Evolutionary conservation across 2,329 filamentous ascomycete species (phyloP).

Genomic region (Aspergillus ibericus): DNA sequence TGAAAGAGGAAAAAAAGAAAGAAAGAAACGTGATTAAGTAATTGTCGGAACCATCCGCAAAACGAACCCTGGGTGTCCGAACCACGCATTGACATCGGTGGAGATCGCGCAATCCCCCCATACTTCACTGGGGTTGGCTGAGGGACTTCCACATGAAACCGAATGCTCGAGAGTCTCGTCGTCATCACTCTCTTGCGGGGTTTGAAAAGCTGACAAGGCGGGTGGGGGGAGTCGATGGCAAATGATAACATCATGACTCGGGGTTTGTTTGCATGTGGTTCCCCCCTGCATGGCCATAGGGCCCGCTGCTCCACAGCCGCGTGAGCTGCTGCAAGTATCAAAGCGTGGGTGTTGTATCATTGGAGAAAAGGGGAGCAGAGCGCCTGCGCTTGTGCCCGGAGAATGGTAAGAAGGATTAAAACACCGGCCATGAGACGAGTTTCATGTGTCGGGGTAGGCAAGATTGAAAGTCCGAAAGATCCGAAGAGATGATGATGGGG

Average conservation of each 20-base stretch:
- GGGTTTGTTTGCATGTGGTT: slow-evolving; percentile 7
- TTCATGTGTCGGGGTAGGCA: neutral
- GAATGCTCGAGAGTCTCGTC: slow-evolving; percentile 12
- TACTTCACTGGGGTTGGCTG: slow-evolving; percentile 3
- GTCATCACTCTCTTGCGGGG: slow-evolving; percentile 18
- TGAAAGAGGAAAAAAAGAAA: slow-evolving; percentile 11
- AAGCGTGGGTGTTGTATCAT: no score
- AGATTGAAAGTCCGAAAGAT: slow-evolving; percentile 10
- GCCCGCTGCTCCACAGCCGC: slow-evolving; percentile 11
- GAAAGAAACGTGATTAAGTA: slow-evolving; percentile 10
- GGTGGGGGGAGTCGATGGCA: neutral
- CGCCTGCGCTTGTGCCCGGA: slow-evolving; percentile 18
- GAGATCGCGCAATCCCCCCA: slow-evolving; percentile 7
- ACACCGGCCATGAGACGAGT: neutral
- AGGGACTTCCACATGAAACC: slow-evolving; percentile 12
- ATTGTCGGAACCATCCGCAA: slow-evolving; percentile 5
- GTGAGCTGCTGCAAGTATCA: slow-evolving; percentile 12
- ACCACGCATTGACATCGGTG: slow-evolving; percentile 12
- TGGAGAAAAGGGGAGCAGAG: slow-evolving; percentile 17
- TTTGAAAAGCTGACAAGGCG: slow-evolving; percentile 15
- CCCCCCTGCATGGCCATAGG: slow-evolving; percentile 9
- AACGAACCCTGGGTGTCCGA: slow-evolving; percentile 6
- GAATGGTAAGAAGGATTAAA: slow-evolving; percentile 4
- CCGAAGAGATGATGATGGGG: slow-evolving; percentile 8
- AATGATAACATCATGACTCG: slow-evolving; percentile 10